Base-by-base conservation (phyloP, 768 basidiomycete genomes). In the Boletus vinaceobasis region DNA sequence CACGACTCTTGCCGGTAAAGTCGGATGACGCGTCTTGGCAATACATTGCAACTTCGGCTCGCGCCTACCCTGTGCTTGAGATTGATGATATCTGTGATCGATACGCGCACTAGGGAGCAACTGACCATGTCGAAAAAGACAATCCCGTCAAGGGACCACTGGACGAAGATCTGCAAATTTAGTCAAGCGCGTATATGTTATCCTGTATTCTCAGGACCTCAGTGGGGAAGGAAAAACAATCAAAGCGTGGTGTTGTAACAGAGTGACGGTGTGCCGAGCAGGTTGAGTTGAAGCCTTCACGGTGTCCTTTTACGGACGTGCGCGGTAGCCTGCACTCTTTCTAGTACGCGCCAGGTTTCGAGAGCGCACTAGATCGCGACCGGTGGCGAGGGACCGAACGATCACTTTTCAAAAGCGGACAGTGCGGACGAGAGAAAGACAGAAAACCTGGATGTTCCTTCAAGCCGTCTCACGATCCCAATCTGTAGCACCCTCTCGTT, bases 381-480 rank as follows among this genome's bases (percentile, higher is more conserved):
- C 19, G 27, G 35, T 5, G 11, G 21, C 6, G 10, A 27, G 26
- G 2, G 1, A 44, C 36, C 23, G 38, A 39, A 5, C n/a, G 17
- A 13, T 39, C n/a, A 35, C n/a, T 32, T 23, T 23, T 59, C 33
- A 47, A 42, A 50, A 32, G 55, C 50, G 39, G 57, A 52, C 47
- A 59, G 54, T 36, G 52, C 57, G 56, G 60, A 47, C 50, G 37
- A 42, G 29, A n/a, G 7, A 33, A 42, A 44, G 17, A 29, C 10
- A 48, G 19, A 19, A 33, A 42, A 8, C 21, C 31, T 21, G n/a
- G 19, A 65, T 65, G 63, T n/a, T 45, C n/a, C 46, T n/a, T 38
- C 58, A 53, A 31, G 37, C 52, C 15, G 17, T 49, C 38, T 49
- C 31, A 48, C 61, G 38, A 23, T 33, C 23, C 11, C 31, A 11